These are phyloP conservation scores for Scheffersomyces illinoinensis DNA, from an alignment of 1,139 yeast species.

Conservation along the genomic window DNA sequence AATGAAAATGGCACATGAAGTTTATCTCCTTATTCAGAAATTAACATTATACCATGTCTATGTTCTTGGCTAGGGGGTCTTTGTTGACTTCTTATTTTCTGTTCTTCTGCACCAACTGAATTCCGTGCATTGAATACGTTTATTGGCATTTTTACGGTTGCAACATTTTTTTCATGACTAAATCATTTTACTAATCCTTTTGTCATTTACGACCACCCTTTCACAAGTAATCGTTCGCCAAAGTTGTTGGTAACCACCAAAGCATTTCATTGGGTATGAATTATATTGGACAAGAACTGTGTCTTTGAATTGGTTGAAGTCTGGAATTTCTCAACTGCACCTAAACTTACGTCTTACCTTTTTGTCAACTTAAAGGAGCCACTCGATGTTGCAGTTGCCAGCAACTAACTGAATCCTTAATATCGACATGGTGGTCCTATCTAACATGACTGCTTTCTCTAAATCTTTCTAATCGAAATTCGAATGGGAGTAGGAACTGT, in stretches of 20 bases:
- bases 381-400: neutral
- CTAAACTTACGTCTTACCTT: too few species aligned
- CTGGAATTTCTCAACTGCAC: too few species aligned
- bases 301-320: neutral
- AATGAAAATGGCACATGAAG: too few species aligned
- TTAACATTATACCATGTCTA: neutral
- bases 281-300: neutral
- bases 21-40: neutral
- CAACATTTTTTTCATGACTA: neutral
- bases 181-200: neutral
- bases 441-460: neutral
- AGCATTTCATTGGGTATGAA: neutral
- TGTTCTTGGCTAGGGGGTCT: neutral
- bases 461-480: too few species aligned
- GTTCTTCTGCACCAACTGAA: neutral
- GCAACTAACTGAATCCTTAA: neutral
- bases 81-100: neutral
- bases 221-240: neutral
- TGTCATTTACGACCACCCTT: neutral
- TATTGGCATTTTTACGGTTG: neutral
- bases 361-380: too few species aligned
- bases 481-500: too few species aligned
- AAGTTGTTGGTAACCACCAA: neutral
- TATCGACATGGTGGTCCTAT: neutral
- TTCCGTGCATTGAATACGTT: neutral